Percentiles rank a stretch among this genome's conserved stretches.
Evolutionary conservation across 1,139 yeast genomes (phyloP).

Genomic region (Pichia sp.): DNA sequence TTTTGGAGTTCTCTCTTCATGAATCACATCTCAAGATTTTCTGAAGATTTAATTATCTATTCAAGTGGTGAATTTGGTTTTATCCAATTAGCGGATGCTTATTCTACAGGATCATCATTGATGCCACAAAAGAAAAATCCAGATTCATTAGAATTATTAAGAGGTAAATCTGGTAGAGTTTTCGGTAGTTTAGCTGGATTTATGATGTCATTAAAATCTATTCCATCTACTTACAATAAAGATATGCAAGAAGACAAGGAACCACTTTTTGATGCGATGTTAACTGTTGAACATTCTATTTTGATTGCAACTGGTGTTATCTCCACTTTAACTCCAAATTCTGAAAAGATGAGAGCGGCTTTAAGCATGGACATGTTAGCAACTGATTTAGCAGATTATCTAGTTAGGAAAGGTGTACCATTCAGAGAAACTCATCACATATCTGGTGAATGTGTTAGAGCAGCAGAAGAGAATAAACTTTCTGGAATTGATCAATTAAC

Average conservation of each 20-base stretch:
- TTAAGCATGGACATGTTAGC: conserved; percentile 99
- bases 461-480: conserved; percentile 70
- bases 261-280: conserved; percentile 85
- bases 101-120: conserved; percentile 94
- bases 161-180: conserved; percentile 97
- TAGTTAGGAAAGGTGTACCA: conserved; percentile 96
- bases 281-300: conserved; percentile 88
- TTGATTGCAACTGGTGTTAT: conserved; percentile 94
- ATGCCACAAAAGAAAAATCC: conserved; percentile 99
- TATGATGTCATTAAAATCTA: conserved; percentile 89
- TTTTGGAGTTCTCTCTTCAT: conserved; percentile 95
- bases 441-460: conserved; percentile 93
- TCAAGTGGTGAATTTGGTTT: conserved; percentile 98
- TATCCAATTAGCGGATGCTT: conserved; percentile 88
- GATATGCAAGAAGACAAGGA: conserved; percentile 99
- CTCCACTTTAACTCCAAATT: conserved; percentile 69
- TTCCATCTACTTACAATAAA: conserved; percentile 95
- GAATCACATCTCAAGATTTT: conserved; percentile 90
- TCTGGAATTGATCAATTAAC: conserved; percentile 78
- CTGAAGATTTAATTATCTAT: conserved; percentile 91
- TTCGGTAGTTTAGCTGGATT: conserved; percentile 94
- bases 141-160: conserved; percentile 84
- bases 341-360: conserved; percentile 73
- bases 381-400: conserved; percentile 94
- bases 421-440: conserved; percentile 98